Evolutionary conservation across 768 basidiomycete genomes (phyloP).

Genomic region (Psilocybe subaeruginosa): DNA sequence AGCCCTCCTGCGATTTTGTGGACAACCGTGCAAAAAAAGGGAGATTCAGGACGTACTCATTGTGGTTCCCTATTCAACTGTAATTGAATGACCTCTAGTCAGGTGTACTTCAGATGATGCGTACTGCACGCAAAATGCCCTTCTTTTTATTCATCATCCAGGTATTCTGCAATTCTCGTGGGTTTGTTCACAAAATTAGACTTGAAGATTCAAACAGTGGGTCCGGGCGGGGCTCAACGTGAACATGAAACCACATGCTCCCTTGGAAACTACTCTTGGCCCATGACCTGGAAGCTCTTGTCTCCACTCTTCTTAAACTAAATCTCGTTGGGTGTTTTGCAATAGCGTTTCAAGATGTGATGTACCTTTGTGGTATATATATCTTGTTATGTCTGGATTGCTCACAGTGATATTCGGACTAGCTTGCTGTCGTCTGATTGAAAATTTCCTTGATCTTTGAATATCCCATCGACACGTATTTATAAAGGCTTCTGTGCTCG

Average conservation of each 20-base stretch:
- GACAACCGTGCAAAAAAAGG: too few relatives aligned
- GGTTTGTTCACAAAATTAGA: background rate
- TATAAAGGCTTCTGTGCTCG: background rate
- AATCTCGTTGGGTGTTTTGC: background rate
- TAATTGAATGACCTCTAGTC: background rate
- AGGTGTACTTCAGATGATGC: background rate
- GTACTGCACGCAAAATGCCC: background rate
- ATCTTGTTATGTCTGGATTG: background rate
- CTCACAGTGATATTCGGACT: too few relatives aligned
- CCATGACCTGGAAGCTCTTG: too few relatives aligned
- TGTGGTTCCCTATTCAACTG: too few relatives aligned
- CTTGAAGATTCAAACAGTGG: background rate
- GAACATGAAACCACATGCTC: conserved; percentile 4
- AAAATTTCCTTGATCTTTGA: too few relatives aligned
- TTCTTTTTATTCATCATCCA: background rate
- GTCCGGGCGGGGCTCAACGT: background rate
- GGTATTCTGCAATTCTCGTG: background rate
- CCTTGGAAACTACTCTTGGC: background rate
- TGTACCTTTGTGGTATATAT: background rate
- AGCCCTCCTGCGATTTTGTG: too few relatives aligned
- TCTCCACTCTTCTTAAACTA: too few relatives aligned
- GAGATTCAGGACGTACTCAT: too few relatives aligned
- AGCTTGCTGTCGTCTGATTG: too few relatives aligned
- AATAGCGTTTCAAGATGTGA: background rate
- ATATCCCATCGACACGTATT: too few relatives aligned